Percentiles rank a stretch among this genome's conserved stretches.
Conservation (phyloP, 2,329 filamentous ascomycete genomes). For the Achaetomium macrosporum region DNA sequence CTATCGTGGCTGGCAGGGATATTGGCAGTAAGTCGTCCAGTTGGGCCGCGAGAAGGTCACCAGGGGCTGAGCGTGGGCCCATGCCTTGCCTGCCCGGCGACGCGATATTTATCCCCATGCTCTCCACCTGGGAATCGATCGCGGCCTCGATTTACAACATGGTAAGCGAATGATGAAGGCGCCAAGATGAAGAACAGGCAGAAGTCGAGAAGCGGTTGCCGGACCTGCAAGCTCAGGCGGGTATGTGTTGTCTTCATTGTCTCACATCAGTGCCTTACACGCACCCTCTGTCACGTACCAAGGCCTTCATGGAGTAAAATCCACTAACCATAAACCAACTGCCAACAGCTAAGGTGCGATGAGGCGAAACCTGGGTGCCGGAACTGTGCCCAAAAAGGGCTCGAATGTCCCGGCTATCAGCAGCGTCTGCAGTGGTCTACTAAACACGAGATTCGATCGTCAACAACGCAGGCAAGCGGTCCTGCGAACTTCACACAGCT, state of each 20-base stretch:
- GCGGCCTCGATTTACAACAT: neutral
- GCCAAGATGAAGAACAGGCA: constrained; percentile 26
- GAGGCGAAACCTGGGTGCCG: constrained; percentile 25
- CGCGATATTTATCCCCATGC: constrained; percentile 7
- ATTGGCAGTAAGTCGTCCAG: too few species aligned
- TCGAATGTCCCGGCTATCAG: constrained; percentile 27
- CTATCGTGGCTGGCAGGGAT: constrained; percentile 4
- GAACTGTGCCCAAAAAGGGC: constrained; percentile 25
- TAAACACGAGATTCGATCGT: constrained; percentile 24
- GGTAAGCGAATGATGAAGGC: constrained; percentile 2
- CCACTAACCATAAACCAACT: constrained; percentile 7
- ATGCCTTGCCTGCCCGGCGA: too few species aligned
- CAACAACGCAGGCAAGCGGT: constrained; percentile 14
- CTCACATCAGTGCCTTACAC: neutral
- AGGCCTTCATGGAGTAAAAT: neutral
- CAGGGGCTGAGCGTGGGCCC: too few species aligned
- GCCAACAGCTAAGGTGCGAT: constrained; percentile 26
- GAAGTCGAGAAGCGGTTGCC: constrained; percentile 27
- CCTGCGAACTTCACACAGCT: constrained; percentile 27
- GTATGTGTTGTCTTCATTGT: constrained; percentile 16
- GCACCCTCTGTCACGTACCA: neutral
- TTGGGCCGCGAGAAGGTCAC: too few species aligned
- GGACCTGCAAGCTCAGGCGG: constrained; percentile 26
- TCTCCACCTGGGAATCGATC: neutral
- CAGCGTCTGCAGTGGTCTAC: constrained; percentile 28